Base-by-base conservation (phyloP, 2,329 filamentous ascomycete species). In the Torrubiellomyces zombiae region DNA sequence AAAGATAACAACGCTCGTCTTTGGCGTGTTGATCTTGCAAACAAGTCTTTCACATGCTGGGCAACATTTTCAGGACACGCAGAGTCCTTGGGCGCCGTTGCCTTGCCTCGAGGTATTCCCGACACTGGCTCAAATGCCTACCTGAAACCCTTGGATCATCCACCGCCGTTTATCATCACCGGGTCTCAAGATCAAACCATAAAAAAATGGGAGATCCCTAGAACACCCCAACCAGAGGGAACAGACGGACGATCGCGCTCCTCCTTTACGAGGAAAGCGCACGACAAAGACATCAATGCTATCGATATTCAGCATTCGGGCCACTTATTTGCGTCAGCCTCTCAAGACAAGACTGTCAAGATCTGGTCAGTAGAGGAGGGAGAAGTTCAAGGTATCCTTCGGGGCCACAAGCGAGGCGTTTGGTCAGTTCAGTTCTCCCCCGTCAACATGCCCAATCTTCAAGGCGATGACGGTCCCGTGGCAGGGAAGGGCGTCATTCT, bases 221-320 rank as follows among this genome's bases (percentile, higher is more conserved):
- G 67, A 19, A 47, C 65, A 25, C 45, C 55, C 17, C 55, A 59
- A 25, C 47, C 54, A 29, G 37, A 41, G 21, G 41, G 39, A 11
- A 49, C 55, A 23, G 67, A 64, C 31, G 63, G 65, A 29, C 60
- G 65, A 7, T 55, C 71, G 7, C 59, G 72, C 38, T 81, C 81
- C 20, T 54, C 74, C 4, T 98, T 80, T 48, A 95, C 89, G 1
- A 70, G 89, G 28, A 92, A 94, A 50, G 89, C 89, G 1, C 89
- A 98, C 51, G 89, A 98, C 44, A 98, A 98, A 47, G 89, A 98
- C 38, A 98, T 98, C 52, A 98, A 98, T 40, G 83, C 89, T 3
- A 67, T 98, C 25, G 82, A 91, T 35, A 63, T 89, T 8, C 80
- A 83, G 34, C 65, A 72, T 13, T 62, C 67, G 2, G 70, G 69